Evolutionary conservation across 495 filamentous ascomycete species (phyloP), one percentile per base, ranked within the genome.

Genomic region (Hypoxylon fuscum): DNA sequence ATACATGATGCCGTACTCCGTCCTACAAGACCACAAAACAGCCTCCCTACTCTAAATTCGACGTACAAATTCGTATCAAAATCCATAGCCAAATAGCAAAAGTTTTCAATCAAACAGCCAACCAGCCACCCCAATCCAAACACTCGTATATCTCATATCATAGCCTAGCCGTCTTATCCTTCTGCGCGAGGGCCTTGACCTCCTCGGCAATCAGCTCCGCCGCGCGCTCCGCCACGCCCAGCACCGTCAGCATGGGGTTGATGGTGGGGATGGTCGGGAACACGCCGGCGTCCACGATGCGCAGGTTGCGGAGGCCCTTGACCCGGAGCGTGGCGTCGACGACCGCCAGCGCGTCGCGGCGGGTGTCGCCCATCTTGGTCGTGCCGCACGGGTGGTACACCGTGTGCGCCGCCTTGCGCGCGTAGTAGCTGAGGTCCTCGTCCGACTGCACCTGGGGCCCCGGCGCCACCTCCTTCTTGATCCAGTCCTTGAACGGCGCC

Each of bases 311-410:
- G 22, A 88, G 70, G 2, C 85, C 85, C 15, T 75, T 74, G 6
- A 88, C 81, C 38, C 76, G 78, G 34, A 87, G 70, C 44, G 81
- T 77, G 55, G 79, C 76, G 65, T 86, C 80, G 18, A 89, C 75
- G 0, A 89, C 85, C 5, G 83, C 90, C 73, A 88, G 70, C 31
- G 78, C 77, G 64, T 93, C 88, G 29, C 77, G 79, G 11, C 69
- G 68, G 8, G 85, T 72, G 70, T 90, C 83, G 15, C 91, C 91
- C 91, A 95, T 95, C 80, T 90, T 93, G 45, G 91, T 92, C 21
- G 91, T 95, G 47, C 91, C 90, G 25, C 88, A 88, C 0, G 91
- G 91, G 72, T 95, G 91, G 71, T 95, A 95, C 4, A 95, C 90
- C 0, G 90, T 95, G 71, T 93, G 90, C 11, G 90, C 90, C 2